Evolutionary conservation across 768 basidiomycete species (phyloP).

Genomic region (Suillus spraguei): DNA sequence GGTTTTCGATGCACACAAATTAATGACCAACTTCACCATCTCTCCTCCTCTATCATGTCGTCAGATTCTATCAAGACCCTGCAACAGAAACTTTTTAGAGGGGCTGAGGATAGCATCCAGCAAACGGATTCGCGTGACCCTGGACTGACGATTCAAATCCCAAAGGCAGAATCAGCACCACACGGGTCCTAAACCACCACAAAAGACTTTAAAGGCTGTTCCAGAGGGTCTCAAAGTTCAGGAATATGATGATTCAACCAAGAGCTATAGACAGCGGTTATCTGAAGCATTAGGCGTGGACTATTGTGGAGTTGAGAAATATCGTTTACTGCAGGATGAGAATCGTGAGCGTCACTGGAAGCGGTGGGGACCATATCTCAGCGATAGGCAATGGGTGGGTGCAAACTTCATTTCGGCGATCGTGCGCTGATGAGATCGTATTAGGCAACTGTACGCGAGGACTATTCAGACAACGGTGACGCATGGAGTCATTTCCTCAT

Average conservation of each 20-base stretch:
- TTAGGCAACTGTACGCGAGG: conserved; percentile 97
- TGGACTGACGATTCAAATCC: conserved; percentile 71
- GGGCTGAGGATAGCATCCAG: conserved; percentile 30
- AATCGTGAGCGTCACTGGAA: conserved; percentile 92
- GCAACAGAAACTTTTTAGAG: conserved; percentile 73
- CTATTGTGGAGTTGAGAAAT: conserved; percentile 82
- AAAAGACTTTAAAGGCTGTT: conserved; percentile 49
- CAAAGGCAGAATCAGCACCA: conserved; percentile 46
- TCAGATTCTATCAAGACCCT: conserved; percentile 59
- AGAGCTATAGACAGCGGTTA: conserved; percentile 64
- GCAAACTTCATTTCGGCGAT: neutral
- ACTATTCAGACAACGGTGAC: conserved; percentile 96
- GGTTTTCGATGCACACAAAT: neutral
- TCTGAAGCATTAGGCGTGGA: conserved; percentile 61
- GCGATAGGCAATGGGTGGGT: conserved; percentile 95
- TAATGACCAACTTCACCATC: conserved; percentile 10
- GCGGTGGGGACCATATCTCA: conserved; percentile 97
- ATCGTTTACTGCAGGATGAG: conserved; percentile 84
- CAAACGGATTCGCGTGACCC: conserved; percentile 29
- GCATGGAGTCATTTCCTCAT: conserved; percentile 94
- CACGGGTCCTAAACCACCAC: conserved; percentile 37
- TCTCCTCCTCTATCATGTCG: conserved; percentile 36
- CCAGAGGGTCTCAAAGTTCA: conserved; percentile 20
- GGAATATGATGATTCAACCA: conserved; percentile 24
- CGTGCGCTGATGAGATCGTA: neutral